Evolutionary conservation across 768 basidiomycete genomes (phyloP), one percentile per base, ranked within the genome.

Genomic region (Tricholoma furcatifolium): DNA sequence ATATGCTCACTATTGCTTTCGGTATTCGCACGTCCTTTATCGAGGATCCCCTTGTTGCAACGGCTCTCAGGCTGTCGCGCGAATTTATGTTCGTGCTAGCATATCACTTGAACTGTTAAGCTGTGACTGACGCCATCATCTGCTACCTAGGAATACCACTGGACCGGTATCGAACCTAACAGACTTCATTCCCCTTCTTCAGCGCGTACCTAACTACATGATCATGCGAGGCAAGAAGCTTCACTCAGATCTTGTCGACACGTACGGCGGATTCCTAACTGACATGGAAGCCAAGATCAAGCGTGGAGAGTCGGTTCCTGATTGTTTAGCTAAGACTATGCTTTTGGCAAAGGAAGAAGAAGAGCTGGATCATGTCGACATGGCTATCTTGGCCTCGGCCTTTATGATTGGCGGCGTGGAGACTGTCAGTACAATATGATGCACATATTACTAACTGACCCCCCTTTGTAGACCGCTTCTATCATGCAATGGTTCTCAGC

Each of bases 381-480:
- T 74, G 64, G 43, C 63, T 7, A 74, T 76, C 30, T 61, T 79
- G 14, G 67, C 70, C 17, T 62, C 72, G 3, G 74, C 69, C 3
- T 76, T 77, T 55, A 75, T 73, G 66, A 71, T 77, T 10, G 76
- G 72, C 4, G 76, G 76, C 11, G 71, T 77, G n/a, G 70, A 77
- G 51, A 70, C 76, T 27, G 75, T 74, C 40, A 17, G 66, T 59
- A 4, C 14, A 20, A 38, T 23, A 2, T 30, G 15, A 27, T 38
- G 30, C 7, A 42, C 34, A 17, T 2, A 7, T 20, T 44, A 32
- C 14, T n/a, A 17, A 18, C 40, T 51, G 42, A 54, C 53, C 31
- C 35, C 6, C n/a, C 41, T 23, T 15, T n/a, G 11, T 32, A 73
- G 71, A 71, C 70, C 2, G 63, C 72, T 21, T 66, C 65, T 6